Conservation (phyloP, 1,284 basidiomycete species). For the Xerocomus tenax region DNA sequence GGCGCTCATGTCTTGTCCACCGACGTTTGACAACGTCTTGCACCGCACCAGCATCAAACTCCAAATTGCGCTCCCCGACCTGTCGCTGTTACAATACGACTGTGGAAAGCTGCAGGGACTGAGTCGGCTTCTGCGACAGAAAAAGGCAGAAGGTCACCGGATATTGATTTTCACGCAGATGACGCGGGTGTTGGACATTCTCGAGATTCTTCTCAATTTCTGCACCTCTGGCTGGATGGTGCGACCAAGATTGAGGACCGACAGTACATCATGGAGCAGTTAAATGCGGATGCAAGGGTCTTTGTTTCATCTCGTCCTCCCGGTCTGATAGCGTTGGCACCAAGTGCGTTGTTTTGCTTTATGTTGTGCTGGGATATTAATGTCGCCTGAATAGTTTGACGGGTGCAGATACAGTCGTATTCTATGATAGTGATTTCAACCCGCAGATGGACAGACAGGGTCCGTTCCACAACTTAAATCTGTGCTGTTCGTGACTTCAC, state of each 20-base stretch:
- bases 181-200: slow-evolving; percentile 89
- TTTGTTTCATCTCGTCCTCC: slow-evolving; percentile 90
- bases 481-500: no score
- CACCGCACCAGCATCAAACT: slow-evolving; percentile 74
- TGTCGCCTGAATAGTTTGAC: slow-evolving; percentile 56
- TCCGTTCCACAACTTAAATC: no score
- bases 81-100: slow-evolving; percentile 87
- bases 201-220: slow-evolving; percentile 90
- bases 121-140: slow-evolving; percentile 69
- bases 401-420: slow-evolving; percentile 94
- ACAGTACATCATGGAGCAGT: slow-evolving; percentile 93
- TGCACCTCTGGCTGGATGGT: slow-evolving; percentile 89
- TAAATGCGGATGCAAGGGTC: slow-evolving; percentile 84
- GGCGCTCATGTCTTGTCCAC: slow-evolving; percentile 29
- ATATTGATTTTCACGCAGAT: slow-evolving; percentile 96
- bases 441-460: slow-evolving; percentile 94
- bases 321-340: slow-evolving; percentile 93
- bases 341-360: slow-evolving; percentile 52
- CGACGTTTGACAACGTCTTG: slow-evolving; percentile 57
- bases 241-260: slow-evolving; percentile 93
- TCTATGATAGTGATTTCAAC: slow-evolving; percentile 97
- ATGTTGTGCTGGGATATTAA: slow-evolving; percentile 5
- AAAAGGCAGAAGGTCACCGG: slow-evolving; percentile 81
- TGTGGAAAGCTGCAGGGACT: slow-evolving; percentile 93
- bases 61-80: slow-evolving; percentile 91